Evolutionary conservation across 805 yeast genomes (phyloP), one percentile per base, ranked within the genome.

Genomic region (Saturnispora zaruensis): DNA sequence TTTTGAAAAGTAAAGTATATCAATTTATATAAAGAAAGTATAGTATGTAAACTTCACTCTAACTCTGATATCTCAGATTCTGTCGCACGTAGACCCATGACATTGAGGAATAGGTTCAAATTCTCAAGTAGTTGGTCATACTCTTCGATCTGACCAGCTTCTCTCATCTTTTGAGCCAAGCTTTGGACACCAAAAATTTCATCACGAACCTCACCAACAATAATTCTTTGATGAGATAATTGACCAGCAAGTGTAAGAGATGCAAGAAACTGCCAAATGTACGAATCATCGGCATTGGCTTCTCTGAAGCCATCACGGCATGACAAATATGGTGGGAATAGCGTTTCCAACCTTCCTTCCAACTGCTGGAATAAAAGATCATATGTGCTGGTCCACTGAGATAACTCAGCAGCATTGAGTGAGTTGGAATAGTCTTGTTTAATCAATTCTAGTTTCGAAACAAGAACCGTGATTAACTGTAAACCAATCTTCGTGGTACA

Each of bases 181-280:
- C 73, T 78, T 78, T 89, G 86, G 9, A 87, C 84, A 30, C 91
- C 93, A 61, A 91, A 91, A 53, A 91, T 90, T 66, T 87, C 90
- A 61, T 87, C 93, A 69, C 97, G 80, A 25, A 88, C 89, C 64
- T 88, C 96, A 66, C 89, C 97, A 41, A 91, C 96, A 59, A 91
- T 85, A 53, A 87, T 80, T 70, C 96, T 79, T 75, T 91, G 97
- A 63, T 90, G 96, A 59, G 84, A 84, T 58, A 87, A 71, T 63
- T 85, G 83, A 55, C 97, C 96, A 53, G 96, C 91, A 55, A 91
- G 72, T 0, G 98, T 91, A 53, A 91, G 75, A 13, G 96, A 84
- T 21, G 99, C 99, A 66, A 91, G 77, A 63, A 91, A 90, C 70
- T 91, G 97, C 99, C 99, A 91, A 46, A 88, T 88, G 61, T 90